Evolutionary conservation across 441 rosid species (phyloP).

Genomic region (Erysimum pusillum): DNA sequence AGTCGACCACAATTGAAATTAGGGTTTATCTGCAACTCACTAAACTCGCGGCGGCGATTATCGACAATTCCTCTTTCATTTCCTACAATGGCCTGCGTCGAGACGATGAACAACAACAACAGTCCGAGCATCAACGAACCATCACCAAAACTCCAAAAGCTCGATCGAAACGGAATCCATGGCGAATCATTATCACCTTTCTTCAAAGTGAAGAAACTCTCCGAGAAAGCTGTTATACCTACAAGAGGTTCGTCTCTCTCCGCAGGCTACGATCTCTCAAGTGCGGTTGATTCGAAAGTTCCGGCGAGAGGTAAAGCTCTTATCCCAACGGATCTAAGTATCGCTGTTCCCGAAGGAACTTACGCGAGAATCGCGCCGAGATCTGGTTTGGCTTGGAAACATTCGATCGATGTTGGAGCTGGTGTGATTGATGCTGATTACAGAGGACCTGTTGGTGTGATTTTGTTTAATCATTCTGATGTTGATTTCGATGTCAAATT

Average conservation of each 20-base stretch:
- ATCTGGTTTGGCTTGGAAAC: slow-evolving; percentile 85
- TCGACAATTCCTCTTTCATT: background rate
- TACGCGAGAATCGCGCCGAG: slow-evolving; percentile 93
- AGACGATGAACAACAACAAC: slow-evolving; percentile 37
- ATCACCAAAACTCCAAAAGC: slow-evolving; percentile 59
- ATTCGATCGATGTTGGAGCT: slow-evolving; percentile 83
- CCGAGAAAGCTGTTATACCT: slow-evolving; percentile 79
- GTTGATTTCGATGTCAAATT: slow-evolving; percentile 68
- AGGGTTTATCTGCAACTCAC: slow-evolving; percentile 37
- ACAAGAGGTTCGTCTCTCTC: slow-evolving; percentile 76
- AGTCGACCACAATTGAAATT: slow-evolving; percentile 13
- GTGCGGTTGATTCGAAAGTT: slow-evolving; percentile 68
- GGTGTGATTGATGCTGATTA: slow-evolving; percentile 88
- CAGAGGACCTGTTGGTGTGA: slow-evolving; percentile 80
- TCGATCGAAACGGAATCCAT: slow-evolving; percentile 48
- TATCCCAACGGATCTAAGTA: slow-evolving; percentile 79
- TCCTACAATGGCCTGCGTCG: slow-evolving; percentile 34
- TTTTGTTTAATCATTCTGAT: slow-evolving; percentile 75
- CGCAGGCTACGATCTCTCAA: slow-evolving; percentile 91
- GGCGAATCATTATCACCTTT: slow-evolving; percentile 32
- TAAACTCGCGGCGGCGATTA: background rate
- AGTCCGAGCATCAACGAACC: slow-evolving; percentile 53
- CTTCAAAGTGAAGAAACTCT: slow-evolving; percentile 80
- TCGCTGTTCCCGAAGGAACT: slow-evolving; percentile 80
- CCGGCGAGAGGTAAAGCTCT: slow-evolving; percentile 89